phyloP scores from a whole-genome alignment of 2,329 filamentous ascomycete species.

The Aspergillus ustus region DNA sequence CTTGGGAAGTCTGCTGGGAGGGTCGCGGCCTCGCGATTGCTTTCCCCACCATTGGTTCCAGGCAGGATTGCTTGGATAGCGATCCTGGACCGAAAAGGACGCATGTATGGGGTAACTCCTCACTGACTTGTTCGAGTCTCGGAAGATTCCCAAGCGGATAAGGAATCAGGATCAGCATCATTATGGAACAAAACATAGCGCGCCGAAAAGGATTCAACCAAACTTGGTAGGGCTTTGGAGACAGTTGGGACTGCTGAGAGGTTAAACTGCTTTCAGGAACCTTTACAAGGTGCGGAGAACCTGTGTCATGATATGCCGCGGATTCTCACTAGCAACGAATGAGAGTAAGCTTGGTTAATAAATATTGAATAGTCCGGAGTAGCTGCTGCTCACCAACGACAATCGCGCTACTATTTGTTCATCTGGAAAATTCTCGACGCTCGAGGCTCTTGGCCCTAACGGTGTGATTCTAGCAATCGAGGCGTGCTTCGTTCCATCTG shows the following conservation, averaged over 20 bases:
- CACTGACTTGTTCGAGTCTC: neutral
- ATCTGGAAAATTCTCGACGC: slow-evolving; percentile 1
- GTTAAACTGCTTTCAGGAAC: neutral
- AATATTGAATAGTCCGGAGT: slow-evolving; percentile 4
- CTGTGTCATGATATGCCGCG: slow-evolving; percentile 12
- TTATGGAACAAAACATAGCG: neutral
- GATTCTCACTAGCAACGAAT: slow-evolving; percentile 11
- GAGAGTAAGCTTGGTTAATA: slow-evolving; percentile 4
- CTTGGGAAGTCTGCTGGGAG: neutral
- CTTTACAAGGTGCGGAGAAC: slow-evolving; percentile 12
- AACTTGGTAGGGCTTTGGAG: neutral
- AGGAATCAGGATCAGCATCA: slow-evolving; percentile 5
- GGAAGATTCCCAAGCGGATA: neutral
- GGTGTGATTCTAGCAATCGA: neutral
- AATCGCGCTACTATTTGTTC: slow-evolving; percentile 1
- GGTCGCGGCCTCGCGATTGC: neutral
- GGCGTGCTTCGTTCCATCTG: neutral
- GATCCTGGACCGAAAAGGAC: neutral
- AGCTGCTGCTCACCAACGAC: neutral
- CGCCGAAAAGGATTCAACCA: neutral
- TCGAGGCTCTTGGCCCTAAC: slow-evolving; percentile 8
- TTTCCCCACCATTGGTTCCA: neutral
- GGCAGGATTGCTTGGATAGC: neutral
- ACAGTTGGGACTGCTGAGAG: slow-evolving; percentile 14
- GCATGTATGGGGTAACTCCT: neutral